These are phyloP conservation scores for Candida sanyaensis DNA, from an alignment of 1,139 yeast genomes.

Conservation along the genomic window DNA sequence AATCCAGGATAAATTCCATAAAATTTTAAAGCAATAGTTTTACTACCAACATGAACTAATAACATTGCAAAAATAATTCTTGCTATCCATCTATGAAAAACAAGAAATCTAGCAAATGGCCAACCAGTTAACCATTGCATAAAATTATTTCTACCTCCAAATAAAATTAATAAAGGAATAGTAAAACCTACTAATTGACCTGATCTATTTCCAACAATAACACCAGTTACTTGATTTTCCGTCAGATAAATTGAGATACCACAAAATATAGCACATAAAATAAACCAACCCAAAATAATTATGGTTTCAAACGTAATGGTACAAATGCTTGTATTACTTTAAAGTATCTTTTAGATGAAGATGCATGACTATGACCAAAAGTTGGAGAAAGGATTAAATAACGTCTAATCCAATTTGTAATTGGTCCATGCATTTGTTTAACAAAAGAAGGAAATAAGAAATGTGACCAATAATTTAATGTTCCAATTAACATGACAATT, in stretches of 20 bases:
- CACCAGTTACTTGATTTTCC: slow-evolving; percentile 13
- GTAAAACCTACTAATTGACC: slow-evolving; percentile 22
- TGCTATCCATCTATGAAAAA: slow-evolving; percentile 27
- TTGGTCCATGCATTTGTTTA: slow-evolving; percentile 9
- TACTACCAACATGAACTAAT: slow-evolving; percentile 19
- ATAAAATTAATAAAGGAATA: slow-evolving; percentile 24
- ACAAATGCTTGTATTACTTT: slow-evolving; percentile 9
- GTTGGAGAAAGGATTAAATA: slow-evolving; percentile 14
- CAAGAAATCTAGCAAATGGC: slow-evolving; percentile 20
- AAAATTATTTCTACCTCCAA: slow-evolving; percentile 28
- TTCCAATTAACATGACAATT: slow-evolving; percentile 20
- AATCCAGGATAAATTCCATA: slow-evolving; percentile 25
- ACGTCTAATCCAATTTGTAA: slow-evolving; percentile 13
- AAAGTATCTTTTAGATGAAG: neutral
- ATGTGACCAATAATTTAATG: slow-evolving; percentile 21
- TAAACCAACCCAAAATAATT: slow-evolving; percentile 12
- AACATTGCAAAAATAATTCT: slow-evolving; percentile 18
- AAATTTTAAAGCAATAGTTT: slow-evolving; percentile 6
- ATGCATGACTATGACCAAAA: slow-evolving; percentile 11
- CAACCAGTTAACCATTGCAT: slow-evolving; percentile 29
- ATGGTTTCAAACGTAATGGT: slow-evolving; percentile 26
- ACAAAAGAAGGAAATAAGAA: slow-evolving; percentile 18
- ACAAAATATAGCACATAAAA: slow-evolving; percentile 15
- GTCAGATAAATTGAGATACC: slow-evolving; percentile 16
- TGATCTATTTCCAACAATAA: slow-evolving; percentile 25